A percentile compares a stretch with the other conserved stretches of the same genome.
Evolutionary conservation across 805 yeast genomes (phyloP).

Genomic region (Ogataea ganodermae): DNA sequence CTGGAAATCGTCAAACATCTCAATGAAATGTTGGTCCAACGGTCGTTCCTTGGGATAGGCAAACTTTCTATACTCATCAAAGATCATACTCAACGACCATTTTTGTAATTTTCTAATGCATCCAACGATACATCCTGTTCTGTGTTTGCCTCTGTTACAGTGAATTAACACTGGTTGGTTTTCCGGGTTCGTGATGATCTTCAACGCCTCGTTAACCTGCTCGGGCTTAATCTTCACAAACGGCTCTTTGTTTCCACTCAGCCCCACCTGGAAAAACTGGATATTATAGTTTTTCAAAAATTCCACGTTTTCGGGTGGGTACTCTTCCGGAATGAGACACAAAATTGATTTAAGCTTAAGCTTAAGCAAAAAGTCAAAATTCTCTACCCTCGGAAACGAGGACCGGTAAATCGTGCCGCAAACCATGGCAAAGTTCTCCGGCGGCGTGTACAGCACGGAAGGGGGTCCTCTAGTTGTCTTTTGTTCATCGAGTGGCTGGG

Average conservation of each 20-base stretch:
- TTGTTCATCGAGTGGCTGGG: conserved; percentile 3
- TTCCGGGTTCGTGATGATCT: conserved; percentile 76
- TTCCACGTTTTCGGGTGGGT: conserved; percentile 73
- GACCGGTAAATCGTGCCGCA: conserved; percentile 78
- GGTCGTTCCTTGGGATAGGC: conserved; percentile 96
- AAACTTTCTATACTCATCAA: conserved; percentile 92
- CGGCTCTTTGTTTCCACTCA: conserved; percentile 95
- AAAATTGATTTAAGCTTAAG: conserved; percentile 72
- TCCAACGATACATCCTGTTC: conserved; percentile 96
- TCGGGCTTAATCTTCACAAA: conserved; percentile 73
- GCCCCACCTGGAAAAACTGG: conserved; percentile 79
- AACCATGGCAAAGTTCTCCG: conserved; percentile 91
- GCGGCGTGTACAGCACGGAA: conserved; percentile 49
- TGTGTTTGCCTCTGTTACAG: conserved; percentile 94
- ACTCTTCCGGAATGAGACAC: conserved; percentile 88
- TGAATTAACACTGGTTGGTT: conserved; percentile 93
- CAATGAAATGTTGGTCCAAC: conserved; percentile 93
- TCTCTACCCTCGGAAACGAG: conserved; percentile 86
- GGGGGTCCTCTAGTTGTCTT: conserved; percentile 1
- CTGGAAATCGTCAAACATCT: conserved; percentile 72
- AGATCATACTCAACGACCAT: conserved; percentile 92
- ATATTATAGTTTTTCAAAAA: conserved; percentile 66
- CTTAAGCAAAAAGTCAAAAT: conserved; percentile 66
- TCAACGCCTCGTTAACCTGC: conserved; percentile 75
- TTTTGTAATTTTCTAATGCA: conserved; percentile 84